Percentiles rank a stretch among this genome's conserved stretches.
These are phyloP conservation scores for Phytophthora multivora DNA, from an alignment of 352 stramenopile species.

Conservation along the genomic window DNA sequence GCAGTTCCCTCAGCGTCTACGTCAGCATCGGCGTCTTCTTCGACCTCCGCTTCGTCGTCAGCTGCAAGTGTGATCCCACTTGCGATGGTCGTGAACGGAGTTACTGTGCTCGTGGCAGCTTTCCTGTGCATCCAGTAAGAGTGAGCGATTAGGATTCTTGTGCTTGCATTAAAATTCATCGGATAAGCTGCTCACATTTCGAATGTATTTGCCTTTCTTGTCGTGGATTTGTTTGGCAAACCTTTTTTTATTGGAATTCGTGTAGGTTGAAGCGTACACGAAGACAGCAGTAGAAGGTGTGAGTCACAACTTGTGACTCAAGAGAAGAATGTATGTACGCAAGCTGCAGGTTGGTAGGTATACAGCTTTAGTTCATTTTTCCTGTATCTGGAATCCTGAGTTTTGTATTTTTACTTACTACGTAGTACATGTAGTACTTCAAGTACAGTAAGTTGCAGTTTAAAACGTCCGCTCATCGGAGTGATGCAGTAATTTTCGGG, in stretches of 20 bases:
- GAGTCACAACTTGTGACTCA: no score
- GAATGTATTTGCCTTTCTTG: slow-evolving; percentile 24
- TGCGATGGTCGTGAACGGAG: slow-evolving; percentile 27
- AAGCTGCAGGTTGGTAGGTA: no score
- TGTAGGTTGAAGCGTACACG: slow-evolving; percentile 15
- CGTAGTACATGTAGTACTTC: no score
- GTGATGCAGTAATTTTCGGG: no score
- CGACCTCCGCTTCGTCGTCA: slow-evolving; percentile 24
- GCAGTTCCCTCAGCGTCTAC: slow-evolving; percentile 12
- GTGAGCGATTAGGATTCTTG: slow-evolving; percentile 6
- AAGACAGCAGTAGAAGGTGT: not conserved
- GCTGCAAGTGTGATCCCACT: slow-evolving; percentile 17
- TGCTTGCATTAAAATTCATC: slow-evolving; percentile 7
- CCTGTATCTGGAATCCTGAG: no score
- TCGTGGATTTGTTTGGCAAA: not conserved
- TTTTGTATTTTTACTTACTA: no score
- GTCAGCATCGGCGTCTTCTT: slow-evolving; percentile 20
- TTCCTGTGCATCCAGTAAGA: slow-evolving; percentile 42
- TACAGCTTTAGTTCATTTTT: no score
- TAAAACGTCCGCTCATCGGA: no score
- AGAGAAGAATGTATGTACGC: no score
- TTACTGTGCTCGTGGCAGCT: slow-evolving; percentile 22
- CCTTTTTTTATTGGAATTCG: not conserved
- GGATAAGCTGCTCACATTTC: slow-evolving; percentile 17
- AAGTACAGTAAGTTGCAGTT: no score